phyloP scores from a whole-genome alignment of 345 rosid species.

The Kernera saxatilis region DNA sequence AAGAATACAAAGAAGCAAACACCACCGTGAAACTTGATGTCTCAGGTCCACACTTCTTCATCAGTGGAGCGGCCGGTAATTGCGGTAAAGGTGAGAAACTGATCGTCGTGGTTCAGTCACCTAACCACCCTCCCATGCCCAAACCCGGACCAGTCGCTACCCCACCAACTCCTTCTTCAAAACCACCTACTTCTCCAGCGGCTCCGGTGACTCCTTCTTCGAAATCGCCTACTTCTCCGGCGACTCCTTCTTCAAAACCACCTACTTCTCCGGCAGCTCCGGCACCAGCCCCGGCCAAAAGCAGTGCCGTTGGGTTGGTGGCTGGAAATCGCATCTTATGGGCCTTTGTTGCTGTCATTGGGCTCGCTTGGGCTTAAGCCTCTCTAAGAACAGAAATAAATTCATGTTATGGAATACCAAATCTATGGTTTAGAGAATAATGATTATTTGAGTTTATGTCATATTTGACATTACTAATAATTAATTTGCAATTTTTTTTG shows the following conservation, averaged over 20 bases:
- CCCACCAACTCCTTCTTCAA: neutral
- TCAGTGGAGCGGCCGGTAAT: constrained; percentile 45
- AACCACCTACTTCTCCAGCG: neutral
- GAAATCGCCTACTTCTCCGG: neutral
- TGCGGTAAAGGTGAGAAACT: constrained; percentile 53
- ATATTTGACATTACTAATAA: neutral
- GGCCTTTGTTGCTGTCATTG: constrained; percentile 16
- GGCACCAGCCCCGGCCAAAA: constrained; percentile 16
- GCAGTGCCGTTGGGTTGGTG: constrained; percentile 6
- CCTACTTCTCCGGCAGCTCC: neutral
- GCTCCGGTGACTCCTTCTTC: neutral
- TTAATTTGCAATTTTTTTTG: neutral
- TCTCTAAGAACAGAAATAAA: neutral
- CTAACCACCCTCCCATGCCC: neutral
- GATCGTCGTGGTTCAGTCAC: constrained; percentile 36
- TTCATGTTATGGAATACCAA: neutral
- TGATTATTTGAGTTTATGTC: constrained; percentile 1
- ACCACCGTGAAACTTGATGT: constrained; percentile 30
- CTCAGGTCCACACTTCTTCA: constrained; percentile 49
- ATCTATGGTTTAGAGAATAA: constrained; percentile 3
- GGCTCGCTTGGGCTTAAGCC: constrained; percentile 17
- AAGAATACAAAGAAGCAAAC: constrained; percentile 30
- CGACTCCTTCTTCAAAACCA: neutral
- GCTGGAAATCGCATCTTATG: constrained; percentile 22
- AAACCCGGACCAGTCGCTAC: neutral